Conservation (phyloP, 257 asterid species). For the Fraxinus americana region DNA sequence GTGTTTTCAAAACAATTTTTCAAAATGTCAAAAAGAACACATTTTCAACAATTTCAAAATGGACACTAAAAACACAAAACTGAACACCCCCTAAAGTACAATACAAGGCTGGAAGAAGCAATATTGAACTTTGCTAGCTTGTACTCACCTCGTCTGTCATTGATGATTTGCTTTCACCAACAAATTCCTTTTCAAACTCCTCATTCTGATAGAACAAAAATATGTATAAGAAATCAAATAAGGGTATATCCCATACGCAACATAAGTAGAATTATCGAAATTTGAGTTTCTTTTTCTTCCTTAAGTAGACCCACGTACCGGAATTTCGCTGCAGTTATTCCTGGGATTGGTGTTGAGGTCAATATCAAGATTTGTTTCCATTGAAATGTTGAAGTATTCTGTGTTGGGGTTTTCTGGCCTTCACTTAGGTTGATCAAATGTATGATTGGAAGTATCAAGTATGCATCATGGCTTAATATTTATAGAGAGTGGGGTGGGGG, state of each 20-base stretch:
- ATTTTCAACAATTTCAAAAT: too few relatives aligned
- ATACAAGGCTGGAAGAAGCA: neutral
- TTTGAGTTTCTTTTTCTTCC: neutral
- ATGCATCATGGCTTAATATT: neutral
- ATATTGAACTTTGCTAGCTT: neutral
- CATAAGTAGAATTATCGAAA: neutral
- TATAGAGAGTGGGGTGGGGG: neutral
- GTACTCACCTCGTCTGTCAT: slow-evolving; percentile 23
- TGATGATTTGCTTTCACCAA: slow-evolving; percentile 7
- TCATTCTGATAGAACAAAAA: slow-evolving; percentile 11
- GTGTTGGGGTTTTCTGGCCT: neutral
- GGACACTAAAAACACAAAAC: too few relatives aligned
- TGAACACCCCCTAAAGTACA: too few relatives aligned
- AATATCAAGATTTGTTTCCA: slow-evolving; percentile 21
- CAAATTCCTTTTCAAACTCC: slow-evolving; percentile 24
- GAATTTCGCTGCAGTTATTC: neutral
- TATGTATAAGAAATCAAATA: neutral
- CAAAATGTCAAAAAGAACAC: too few relatives aligned
- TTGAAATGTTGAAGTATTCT: neutral
- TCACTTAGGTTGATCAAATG: neutral
- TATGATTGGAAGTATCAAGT: neutral
- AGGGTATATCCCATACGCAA: too few relatives aligned
- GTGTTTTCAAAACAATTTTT: too few relatives aligned
- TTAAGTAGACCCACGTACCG: neutral
- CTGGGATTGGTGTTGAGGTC: slow-evolving; percentile 38